A percentile compares a stretch with the other conserved stretches of the same genome.
Conservation (phyloP, 2,329 filamentous ascomycete species). For the Cadophora sp. region DNA sequence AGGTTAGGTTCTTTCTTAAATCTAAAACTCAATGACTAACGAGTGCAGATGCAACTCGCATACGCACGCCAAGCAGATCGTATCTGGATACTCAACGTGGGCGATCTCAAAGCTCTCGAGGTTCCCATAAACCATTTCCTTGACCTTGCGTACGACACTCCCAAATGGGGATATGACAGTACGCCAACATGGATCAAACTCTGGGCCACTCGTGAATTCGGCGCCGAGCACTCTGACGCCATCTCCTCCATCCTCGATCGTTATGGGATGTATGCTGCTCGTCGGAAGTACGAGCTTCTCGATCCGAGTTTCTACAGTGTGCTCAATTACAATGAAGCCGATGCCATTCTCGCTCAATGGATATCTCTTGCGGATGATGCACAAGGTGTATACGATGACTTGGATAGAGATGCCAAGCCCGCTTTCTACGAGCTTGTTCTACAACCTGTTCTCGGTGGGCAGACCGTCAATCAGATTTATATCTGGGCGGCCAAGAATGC, state of each 20-base stretch:
- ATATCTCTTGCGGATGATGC: constrained; percentile 58
- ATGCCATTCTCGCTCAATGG: constrained; percentile 63
- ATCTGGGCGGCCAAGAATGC: constrained; percentile 59
- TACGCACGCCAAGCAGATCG: constrained; percentile 59
- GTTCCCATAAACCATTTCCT: constrained; percentile 72
- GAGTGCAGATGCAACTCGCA: constrained; percentile 63
- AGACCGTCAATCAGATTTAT: constrained; percentile 61
- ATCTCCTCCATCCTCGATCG: constrained; percentile 60
- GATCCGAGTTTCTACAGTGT: constrained; percentile 64
- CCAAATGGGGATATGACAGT: constrained; percentile 61
- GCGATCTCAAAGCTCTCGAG: constrained; percentile 67
- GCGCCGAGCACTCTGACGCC: constrained; percentile 51
- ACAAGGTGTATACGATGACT: constrained; percentile 60
- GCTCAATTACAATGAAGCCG: constrained; percentile 70
- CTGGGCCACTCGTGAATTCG: constrained; percentile 66
- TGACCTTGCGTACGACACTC: constrained; percentile 70
- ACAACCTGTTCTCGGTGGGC: constrained; percentile 64
- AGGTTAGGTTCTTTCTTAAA: constrained; percentile 45
- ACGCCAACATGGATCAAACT: constrained; percentile 61
- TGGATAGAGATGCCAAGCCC: constrained; percentile 57
- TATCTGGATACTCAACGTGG: constrained; percentile 70
- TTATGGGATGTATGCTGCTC: constrained; percentile 62
- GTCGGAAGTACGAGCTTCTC: constrained; percentile 68
- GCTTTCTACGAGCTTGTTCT: constrained; percentile 69
- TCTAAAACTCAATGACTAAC: neutral